Evolutionary conservation across 441 rosid genomes (phyloP).

Genomic region (Pelargonium myrrhifolium): DNA sequence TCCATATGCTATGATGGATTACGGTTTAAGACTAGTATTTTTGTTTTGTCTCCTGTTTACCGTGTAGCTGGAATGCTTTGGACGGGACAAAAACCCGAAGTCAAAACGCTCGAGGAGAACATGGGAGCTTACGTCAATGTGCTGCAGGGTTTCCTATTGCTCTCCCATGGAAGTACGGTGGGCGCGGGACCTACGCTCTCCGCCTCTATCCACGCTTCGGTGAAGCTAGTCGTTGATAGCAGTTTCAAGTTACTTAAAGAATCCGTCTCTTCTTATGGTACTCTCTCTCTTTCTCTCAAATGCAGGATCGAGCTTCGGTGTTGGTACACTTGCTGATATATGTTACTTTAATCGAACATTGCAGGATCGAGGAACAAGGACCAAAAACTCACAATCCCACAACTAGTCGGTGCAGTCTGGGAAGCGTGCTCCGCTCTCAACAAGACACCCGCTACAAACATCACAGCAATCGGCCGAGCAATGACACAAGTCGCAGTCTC

Average conservation of each 20-base stretch:
- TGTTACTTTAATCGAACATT: conserved; percentile 7
- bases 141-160: conserved; percentile 74
- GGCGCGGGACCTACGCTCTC: conserved; percentile 83
- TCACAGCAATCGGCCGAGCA: conserved; percentile 74
- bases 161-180: conserved; percentile 68
- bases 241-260: conserved; percentile 80
- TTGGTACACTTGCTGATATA: too few species aligned
- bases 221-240: conserved; percentile 70
- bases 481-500: conserved; percentile 81
- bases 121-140: conserved; percentile 61
- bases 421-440: conserved; percentile 75
- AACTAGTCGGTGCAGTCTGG: conserved; percentile 80
- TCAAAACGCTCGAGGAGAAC: conserved; percentile 60
- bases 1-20: background rate
- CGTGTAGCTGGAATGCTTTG: conserved; percentile 84
- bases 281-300: background rate
- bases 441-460: conserved; percentile 76
- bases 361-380: conserved; percentile 52
- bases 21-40: background rate
- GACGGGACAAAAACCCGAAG: conserved; percentile 67
- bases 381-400: conserved; percentile 42
- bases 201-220: conserved; percentile 45
- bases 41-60: background rate
- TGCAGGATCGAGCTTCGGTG: too few species aligned
- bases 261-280: conserved; percentile 62